Percentiles rank a stretch among this genome's conserved stretches.
Evolutionary conservation across 768 basidiomycete genomes (phyloP).

Genomic region (Auriscalpium microsporum): DNA sequence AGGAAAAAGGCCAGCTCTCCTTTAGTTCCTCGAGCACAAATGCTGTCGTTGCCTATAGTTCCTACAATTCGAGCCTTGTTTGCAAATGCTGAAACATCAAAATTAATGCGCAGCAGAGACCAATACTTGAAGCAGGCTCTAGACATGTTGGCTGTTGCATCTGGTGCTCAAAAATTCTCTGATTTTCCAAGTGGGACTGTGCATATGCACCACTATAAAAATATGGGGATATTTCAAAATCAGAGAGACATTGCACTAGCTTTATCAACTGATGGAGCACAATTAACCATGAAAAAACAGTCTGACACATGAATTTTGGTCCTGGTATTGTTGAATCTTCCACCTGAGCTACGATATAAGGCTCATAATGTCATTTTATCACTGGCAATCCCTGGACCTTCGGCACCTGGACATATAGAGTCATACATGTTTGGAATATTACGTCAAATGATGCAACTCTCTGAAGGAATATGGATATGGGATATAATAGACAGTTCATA

Average conservation of each 20-base stretch:
- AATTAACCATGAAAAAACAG: slow-evolving; percentile 27
- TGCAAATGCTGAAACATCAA: background rate
- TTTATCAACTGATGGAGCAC: slow-evolving; percentile 23
- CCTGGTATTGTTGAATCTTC: slow-evolving; percentile 16
- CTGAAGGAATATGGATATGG: background rate
- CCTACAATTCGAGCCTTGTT: background rate
- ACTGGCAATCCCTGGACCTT: background rate
- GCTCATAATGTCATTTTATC: background rate
- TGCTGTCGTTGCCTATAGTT: background rate
- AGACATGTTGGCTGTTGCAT: too few species aligned
- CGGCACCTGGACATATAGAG: background rate
- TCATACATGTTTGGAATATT: background rate
- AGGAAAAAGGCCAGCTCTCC: background rate
- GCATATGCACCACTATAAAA: background rate
- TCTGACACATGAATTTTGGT: slow-evolving; percentile 22
- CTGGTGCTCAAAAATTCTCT: background rate
- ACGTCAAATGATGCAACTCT: background rate
- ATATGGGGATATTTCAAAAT: background rate
- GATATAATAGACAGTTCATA: background rate
- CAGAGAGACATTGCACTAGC: slow-evolving; percentile 18
- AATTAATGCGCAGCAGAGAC: background rate
- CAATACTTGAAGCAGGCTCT: background rate
- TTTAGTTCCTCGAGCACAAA: background rate
- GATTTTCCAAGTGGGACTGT: background rate
- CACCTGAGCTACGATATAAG: background rate